Evolutionary conservation across 2,329 filamentous ascomycete species (phyloP).

Genomic region (Pseudonectria foliicola): DNA sequence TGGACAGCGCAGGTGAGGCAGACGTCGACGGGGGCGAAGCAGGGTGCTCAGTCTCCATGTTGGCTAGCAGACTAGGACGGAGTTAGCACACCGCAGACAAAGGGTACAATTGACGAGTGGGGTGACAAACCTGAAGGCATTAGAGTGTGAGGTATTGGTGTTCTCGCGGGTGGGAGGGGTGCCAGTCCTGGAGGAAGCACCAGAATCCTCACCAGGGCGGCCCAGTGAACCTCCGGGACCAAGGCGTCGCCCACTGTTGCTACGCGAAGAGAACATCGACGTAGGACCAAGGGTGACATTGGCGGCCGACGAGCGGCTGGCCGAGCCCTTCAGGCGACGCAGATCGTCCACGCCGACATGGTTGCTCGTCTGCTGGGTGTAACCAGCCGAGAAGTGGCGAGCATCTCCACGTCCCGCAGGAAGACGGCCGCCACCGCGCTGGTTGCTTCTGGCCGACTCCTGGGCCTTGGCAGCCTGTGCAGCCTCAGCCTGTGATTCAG

Average conservation of each 20-base stretch:
- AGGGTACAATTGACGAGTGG: background rate
- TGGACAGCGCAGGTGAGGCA: constrained; percentile 59
- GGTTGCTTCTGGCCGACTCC: constrained; percentile 56
- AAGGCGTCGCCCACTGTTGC: constrained; percentile 79
- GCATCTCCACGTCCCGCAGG: constrained; percentile 78
- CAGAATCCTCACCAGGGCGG: constrained; percentile 76
- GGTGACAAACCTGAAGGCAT: constrained; percentile 80
- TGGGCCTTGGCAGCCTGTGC: constrained; percentile 73
- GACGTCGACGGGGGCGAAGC: constrained; percentile 64
- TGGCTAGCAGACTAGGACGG: constrained; percentile 45
- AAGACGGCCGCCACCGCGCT: constrained; percentile 63
- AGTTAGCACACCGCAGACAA: constrained; percentile 7
- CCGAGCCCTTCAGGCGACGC: constrained; percentile 65
- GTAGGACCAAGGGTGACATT: constrained; percentile 69
- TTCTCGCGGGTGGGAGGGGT: constrained; percentile 63
- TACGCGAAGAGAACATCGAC: constrained; percentile 82
- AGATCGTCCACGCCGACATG: constrained; percentile 89
- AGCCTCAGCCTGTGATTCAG: constrained; percentile 52
- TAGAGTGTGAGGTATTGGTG: constrained; percentile 60
- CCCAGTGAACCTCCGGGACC: constrained; percentile 67
- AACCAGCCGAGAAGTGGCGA: constrained; percentile 70
- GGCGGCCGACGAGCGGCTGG: constrained; percentile 54
- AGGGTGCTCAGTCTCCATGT: constrained; percentile 55
- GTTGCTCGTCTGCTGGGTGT: constrained; percentile 69
- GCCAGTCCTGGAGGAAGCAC: constrained; percentile 78